phyloP scores from a whole-genome alignment of 805 yeast genomes.

The Yamadazyma sp. region DNA sequence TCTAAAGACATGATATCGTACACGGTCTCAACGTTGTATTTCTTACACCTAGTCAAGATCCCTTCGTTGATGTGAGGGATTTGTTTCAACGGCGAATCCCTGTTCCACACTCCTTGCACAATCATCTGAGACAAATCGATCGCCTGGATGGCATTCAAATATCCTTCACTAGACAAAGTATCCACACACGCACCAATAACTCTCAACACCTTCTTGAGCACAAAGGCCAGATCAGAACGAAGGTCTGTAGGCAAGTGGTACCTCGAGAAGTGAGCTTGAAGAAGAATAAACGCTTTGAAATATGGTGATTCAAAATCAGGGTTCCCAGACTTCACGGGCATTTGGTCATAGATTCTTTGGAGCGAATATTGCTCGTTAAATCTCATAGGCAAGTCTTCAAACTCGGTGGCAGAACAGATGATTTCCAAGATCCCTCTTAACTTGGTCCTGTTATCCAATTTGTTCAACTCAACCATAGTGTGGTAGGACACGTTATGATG shows the following conservation, averaged over 20 bases:
- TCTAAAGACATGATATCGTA: constrained; percentile 79
- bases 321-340: constrained; percentile 59
- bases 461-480: constrained; percentile 64
- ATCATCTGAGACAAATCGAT: constrained; percentile 91
- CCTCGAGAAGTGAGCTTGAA: constrained; percentile 82
- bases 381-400: constrained; percentile 63
- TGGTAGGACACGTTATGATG: constrained; percentile 64
- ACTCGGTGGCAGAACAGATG: constrained; percentile 68
- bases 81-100: constrained; percentile 76
- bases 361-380: constrained; percentile 54
- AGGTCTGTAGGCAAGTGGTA: constrained; percentile 59
- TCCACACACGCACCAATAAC: constrained; percentile 72
- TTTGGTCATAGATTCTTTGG: constrained; percentile 49
- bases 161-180: constrained; percentile 75
- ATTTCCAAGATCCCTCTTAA: constrained; percentile 63
- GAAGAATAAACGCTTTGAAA: constrained; percentile 68
- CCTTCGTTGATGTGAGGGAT: constrained; percentile 63
- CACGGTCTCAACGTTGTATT: constrained; percentile 62
- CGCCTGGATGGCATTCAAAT: constrained; percentile 70
- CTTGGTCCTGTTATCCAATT: constrained; percentile 55
- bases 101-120: constrained; percentile 82
- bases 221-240: constrained; percentile 50
- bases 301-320: constrained; percentile 51
- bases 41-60: constrained; percentile 54
- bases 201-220: constrained; percentile 50